These are phyloP conservation scores for Hymenoscyphus linearis DNA, from an alignment of 2,329 filamentous ascomycete species.

Conservation along the genomic window DNA sequence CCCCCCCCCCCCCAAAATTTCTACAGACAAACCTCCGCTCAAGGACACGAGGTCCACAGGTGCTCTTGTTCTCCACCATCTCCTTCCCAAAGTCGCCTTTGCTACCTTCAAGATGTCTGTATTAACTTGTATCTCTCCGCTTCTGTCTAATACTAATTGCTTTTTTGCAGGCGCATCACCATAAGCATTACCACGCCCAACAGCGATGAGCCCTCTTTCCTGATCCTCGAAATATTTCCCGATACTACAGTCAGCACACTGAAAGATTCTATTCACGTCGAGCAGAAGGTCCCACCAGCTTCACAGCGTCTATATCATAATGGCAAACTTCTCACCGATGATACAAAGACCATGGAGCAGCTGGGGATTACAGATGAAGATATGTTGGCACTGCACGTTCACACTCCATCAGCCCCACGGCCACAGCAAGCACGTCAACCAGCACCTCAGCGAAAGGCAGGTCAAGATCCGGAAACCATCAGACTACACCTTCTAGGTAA, in stretches of 20 bases:
- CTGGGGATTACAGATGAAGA: conserved; percentile 81
- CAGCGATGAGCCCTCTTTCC: conserved; percentile 57
- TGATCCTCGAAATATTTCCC: conserved; percentile 75
- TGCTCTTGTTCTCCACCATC: neutral
- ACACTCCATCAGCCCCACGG: conserved; percentile 48
- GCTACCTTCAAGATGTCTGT: neutral
- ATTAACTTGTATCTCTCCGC: neutral
- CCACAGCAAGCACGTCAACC: conserved; percentile 31
- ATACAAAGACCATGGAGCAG: conserved; percentile 74
- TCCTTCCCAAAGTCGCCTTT: neutral
- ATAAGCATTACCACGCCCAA: conserved; percentile 76
- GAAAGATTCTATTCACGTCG: conserved; percentile 82
- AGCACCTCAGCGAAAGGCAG: conserved; percentile 21
- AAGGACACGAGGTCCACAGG: neutral
- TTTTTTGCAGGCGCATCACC: conserved; percentile 67
- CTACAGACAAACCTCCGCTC: neutral
- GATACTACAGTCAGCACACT: conserved; percentile 81
- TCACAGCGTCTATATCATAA: conserved; percentile 88
- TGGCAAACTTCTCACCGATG: conserved; percentile 71
- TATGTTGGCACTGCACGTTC: conserved; percentile 83
- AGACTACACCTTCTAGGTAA: conserved; percentile 79
- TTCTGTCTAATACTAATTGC: conserved; percentile 12
- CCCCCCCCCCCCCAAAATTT: neutral
- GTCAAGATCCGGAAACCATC: conserved; percentile 71
- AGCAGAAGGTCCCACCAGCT: conserved; percentile 65